phyloP scores from a whole-genome alignment of 495 filamentous ascomycete genomes.

The Rhypophila decipiens region DNA sequence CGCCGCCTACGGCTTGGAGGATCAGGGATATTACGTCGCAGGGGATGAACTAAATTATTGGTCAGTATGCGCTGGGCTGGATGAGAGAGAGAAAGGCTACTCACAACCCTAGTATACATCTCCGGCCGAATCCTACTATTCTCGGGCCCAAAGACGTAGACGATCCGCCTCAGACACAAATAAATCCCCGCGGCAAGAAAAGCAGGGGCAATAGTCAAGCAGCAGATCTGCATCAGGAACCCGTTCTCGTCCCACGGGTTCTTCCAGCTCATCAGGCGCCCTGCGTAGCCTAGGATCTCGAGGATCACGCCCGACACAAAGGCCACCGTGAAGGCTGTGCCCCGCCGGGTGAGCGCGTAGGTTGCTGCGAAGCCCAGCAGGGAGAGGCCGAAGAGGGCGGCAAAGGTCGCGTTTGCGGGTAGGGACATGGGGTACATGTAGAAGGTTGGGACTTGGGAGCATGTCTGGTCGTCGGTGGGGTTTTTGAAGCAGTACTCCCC shows the following conservation, averaged over 20 bases:
- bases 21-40: constrained; percentile 59
- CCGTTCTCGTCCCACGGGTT: constrained; percentile 36
- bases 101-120: constrained; percentile 41
- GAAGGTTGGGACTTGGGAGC: constrained; percentile 22
- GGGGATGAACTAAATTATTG: constrained; percentile 42
- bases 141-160: constrained; percentile 52
- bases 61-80: not conserved
- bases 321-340: constrained; percentile 32
- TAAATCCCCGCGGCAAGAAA: constrained; percentile 62
- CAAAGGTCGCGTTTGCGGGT: constrained; percentile 35
- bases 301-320: constrained; percentile 33
- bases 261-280: constrained; percentile 32
- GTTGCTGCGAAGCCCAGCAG: constrained; percentile 34
- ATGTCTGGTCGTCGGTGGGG: constrained; percentile 7
- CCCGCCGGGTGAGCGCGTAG: constrained; percentile 30
- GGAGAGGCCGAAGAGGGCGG: constrained; percentile 35
- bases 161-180: constrained; percentile 53
- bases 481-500: constrained; percentile 5
- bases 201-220: constrained; percentile 59
- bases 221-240: constrained; percentile 52
- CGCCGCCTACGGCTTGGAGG: constrained; percentile 58
- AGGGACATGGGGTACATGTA: constrained; percentile 40
- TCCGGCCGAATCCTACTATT: constrained; percentile 55
- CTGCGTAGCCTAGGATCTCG: constrained; percentile 42
- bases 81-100: constrained; percentile 5